Evolutionary conservation across 2,329 filamentous ascomycete species (phyloP), one percentile per base, ranked within the genome.

Genomic region (Sclerotinia borealis): DNA sequence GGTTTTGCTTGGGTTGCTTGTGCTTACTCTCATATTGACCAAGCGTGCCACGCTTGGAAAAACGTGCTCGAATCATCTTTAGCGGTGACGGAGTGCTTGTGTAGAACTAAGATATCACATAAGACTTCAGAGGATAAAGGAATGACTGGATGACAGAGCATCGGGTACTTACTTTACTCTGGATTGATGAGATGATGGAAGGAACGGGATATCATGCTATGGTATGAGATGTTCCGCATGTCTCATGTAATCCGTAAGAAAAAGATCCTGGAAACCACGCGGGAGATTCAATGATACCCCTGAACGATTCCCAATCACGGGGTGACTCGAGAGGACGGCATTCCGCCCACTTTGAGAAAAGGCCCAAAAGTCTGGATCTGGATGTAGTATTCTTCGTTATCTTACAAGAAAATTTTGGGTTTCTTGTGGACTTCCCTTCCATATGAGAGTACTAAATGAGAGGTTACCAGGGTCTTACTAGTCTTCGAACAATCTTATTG

Each of bases 71-170:
- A 43, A 61, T 27, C 36, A 48, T 43, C 58, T 34, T 52, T 22
- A 29, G 37, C 41, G 50, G 41, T 41, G 50, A 62, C 17, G 19
- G n/a, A n/a, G 19, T 55, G n/a, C 27, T 34, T 27, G 29, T 48
- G 50, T 48, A 22, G 60, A 10, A 47, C 58, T 48, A 62, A 45
- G 34, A 62, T 62, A 62, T 58, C 50, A 62, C 50, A 41, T 62
- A 56, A 62, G 60, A 47, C 51, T n/a, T 27, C 4, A 37, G 11
- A 62, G n/a, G n/a, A 31, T n/a, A 56, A n/a, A 22, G 13, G 37
- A 19, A 39, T 39, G 50, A 58, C 31, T 62, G 60, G 60, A 56
- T 58, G 25, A 19, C 43, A 48, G 19, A 13, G 41, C 36, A 10
- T 17, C 41, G 41, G 50, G 41, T 56, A 45, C 27, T 45, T 36